phyloP scores from a whole-genome alignment of 2,329 filamentous ascomycete species.

The Fusarium brachygibbosum region DNA sequence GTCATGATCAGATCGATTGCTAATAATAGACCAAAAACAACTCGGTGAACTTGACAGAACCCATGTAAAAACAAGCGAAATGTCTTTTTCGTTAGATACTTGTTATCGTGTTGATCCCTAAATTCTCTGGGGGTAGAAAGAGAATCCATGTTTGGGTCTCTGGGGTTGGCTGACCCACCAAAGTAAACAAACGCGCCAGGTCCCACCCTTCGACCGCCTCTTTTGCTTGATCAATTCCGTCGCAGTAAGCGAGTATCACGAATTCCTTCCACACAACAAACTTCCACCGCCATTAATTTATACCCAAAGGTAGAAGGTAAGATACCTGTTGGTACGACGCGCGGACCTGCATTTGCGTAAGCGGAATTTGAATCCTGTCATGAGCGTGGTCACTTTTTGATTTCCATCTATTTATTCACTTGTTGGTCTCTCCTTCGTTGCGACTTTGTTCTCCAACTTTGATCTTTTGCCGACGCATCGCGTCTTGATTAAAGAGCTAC shows the following conservation, averaged over 20 bases:
- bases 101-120: constrained; percentile 7
- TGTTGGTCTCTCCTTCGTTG: constrained; percentile 12
- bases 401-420: constrained; percentile 13
- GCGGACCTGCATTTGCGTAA: constrained; percentile 9
- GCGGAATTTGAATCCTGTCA: constrained; percentile 31
- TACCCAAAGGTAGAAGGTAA: background rate
- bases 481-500: constrained; percentile 32
- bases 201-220: constrained; percentile 34
- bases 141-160: constrained; percentile 39
- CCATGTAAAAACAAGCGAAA: constrained; percentile 8
- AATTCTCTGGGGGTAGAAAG: background rate
- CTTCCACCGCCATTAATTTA: constrained; percentile 9
- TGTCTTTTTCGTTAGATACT: background rate
- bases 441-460: constrained; percentile 16
- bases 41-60: background rate
- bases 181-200: constrained; percentile 56
- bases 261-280: constrained; percentile 39
- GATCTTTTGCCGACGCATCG: constrained; percentile 33
- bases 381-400: constrained; percentile 38
- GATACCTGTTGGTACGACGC: constrained; percentile 15
- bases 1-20: background rate
- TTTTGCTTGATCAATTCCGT: constrained; percentile 26
- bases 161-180: constrained; percentile 36
- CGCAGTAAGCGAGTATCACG: constrained; percentile 25
- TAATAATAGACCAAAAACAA: background rate